Evolutionary conservation across 2,329 filamentous ascomycete species (phyloP).

Genomic region (Colletotrichum sp.): DNA sequence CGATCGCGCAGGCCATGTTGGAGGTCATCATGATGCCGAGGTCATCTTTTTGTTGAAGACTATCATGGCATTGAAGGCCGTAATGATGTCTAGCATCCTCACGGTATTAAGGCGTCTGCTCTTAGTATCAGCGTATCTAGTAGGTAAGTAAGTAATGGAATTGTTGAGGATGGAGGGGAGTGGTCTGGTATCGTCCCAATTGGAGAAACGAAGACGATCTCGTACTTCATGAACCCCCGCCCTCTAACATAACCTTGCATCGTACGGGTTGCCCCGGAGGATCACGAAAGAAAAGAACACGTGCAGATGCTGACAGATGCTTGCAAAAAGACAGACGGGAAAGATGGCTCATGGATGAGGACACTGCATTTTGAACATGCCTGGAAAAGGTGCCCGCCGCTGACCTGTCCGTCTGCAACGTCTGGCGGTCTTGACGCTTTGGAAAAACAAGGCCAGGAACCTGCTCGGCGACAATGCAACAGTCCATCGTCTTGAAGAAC

Average conservation of each 20-base stretch:
- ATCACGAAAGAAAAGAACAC: not conserved
- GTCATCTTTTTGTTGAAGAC: not conserved
- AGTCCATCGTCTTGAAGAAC: not conserved
- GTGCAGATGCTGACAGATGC: not conserved
- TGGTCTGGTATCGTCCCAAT: not conserved
- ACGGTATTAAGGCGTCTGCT: not conserved
- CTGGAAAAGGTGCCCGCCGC: not conserved
- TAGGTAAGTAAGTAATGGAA: not conserved
- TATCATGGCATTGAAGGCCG: not conserved
- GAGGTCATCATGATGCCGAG: not conserved
- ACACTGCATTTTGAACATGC: not conserved
- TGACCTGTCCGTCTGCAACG: not conserved
- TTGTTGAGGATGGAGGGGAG: not conserved
- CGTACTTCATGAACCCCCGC: not conserved
- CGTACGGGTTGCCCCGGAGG: not conserved
- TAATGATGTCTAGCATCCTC: not conserved
- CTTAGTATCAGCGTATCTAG: not conserved
- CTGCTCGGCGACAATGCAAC: not conserved
- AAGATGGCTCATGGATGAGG: not conserved
- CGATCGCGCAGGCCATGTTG: not conserved
- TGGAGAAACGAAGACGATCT: not conserved
- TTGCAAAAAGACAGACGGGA: not conserved
- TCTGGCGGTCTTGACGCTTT: not conserved
- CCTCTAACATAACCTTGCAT: not conserved
- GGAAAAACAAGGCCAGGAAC: not conserved